Evolutionary conservation across 1,139 yeast species (phyloP).

Genomic region (Yamadazyma triangularis): DNA sequence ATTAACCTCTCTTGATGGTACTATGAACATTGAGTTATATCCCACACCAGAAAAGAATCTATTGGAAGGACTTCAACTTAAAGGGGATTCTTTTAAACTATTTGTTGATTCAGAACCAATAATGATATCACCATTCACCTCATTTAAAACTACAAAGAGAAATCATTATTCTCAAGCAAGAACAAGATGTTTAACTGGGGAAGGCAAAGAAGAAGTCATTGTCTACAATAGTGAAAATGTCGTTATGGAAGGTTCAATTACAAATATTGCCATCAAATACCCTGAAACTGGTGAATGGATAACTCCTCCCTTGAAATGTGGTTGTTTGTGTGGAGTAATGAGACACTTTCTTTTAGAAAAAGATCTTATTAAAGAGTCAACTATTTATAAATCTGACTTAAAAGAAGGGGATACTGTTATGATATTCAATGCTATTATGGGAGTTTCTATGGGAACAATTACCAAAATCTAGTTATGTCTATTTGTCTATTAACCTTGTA

Average conservation of each 20-base stretch:
- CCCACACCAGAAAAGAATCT: conserved; percentile 33
- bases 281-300: conserved; percentile 50
- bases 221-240: conserved; percentile 57
- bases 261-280: conserved; percentile 64
- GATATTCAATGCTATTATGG: conserved; percentile 78
- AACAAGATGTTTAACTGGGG: conserved; percentile 38
- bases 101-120: conserved; percentile 49
- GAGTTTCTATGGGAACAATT: conserved; percentile 66
- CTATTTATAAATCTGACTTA: conserved; percentile 41
- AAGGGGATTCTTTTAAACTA: background rate
- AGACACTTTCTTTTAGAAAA: conserved; percentile 61
- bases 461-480: conserved; percentile 7
- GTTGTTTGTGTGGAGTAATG: conserved; percentile 84
- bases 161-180: conserved; percentile 62
- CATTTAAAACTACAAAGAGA: conserved; percentile 82
- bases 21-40: conserved; percentile 48
- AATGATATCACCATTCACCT: conserved; percentile 69
- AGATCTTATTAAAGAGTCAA: conserved; percentile 52
- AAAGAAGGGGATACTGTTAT: conserved; percentile 61
- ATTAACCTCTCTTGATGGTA: conserved; percentile 45
- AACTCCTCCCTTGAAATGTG: conserved; percentile 73
- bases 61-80: conserved; percentile 33
- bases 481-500: conserved; percentile 13
- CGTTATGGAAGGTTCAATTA: conserved; percentile 80
- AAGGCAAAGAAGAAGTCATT: conserved; percentile 60